A percentile compares a stretch with the other conserved stretches of the same genome.
phyloP scores from a whole-genome alignment of 2,329 filamentous ascomycete species.

The Gyromitra esculenta region DNA sequence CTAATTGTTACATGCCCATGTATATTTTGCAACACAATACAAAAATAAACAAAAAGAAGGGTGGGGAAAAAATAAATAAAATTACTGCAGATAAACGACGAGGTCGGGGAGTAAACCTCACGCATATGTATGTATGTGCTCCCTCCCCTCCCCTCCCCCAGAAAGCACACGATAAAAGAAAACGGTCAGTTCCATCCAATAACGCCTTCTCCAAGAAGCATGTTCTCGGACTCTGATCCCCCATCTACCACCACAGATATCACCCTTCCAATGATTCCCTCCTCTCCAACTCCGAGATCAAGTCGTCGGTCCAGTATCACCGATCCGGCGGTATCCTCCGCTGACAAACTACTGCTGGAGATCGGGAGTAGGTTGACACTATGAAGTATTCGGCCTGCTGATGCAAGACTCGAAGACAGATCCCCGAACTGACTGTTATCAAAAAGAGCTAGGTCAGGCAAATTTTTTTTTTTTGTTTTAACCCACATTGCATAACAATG shows the following conservation, averaged over 20 bases:
- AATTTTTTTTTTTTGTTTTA: conserved; percentile 15
- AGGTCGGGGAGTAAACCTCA: conserved; percentile 38
- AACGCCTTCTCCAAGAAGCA: conserved; percentile 51
- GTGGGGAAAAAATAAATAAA: conserved; percentile 29
- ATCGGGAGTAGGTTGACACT: conserved; percentile 41
- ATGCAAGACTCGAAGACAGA: conserved; percentile 43
- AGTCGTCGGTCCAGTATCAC: conserved; percentile 46
- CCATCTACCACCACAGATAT: conserved; percentile 49
- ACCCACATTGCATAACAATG: conserved; percentile 31
- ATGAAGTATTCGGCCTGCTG: conserved; percentile 50
- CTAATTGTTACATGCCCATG: conserved; percentile 36
- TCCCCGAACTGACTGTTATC: conserved; percentile 50
- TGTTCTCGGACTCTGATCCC: conserved; percentile 40
- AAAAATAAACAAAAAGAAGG: conserved; percentile 19
- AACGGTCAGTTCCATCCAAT: conserved; percentile 55
- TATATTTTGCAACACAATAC: conserved; percentile 26
- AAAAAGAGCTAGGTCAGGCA: conserved; percentile 28
- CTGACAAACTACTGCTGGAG: conserved; percentile 21
- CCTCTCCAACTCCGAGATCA: conserved; percentile 51
- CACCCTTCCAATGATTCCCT: conserved; percentile 53
- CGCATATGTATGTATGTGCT: conserved; percentile 43
- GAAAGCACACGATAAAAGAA: conserved; percentile 37
- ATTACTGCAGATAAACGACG: conserved; percentile 45
- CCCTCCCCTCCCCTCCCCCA: conserved; percentile 11
- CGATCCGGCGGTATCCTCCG: conserved; percentile 43